phyloP scores from a whole-genome alignment of 306 rosid genomes.

The Sphenostylis stenocarpa region DNA sequence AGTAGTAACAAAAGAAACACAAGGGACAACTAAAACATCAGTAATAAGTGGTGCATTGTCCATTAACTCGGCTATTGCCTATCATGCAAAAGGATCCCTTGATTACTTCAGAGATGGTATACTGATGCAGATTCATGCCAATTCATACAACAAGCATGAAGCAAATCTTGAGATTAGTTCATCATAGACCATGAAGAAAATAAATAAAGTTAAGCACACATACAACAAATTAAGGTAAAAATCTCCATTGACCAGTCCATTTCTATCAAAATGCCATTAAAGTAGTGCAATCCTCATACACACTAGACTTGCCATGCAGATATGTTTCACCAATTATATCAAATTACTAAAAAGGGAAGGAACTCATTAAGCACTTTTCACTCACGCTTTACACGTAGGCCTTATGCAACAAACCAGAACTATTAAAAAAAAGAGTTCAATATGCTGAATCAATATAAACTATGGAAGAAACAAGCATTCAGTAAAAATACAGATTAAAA shows the following conservation, averaged over 20 bases:
- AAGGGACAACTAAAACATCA: background rate
- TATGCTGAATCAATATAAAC: background rate
- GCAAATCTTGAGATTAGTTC: background rate
- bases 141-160: conserved; percentile 15
- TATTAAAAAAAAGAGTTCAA: no score
- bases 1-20: background rate
- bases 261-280: background rate
- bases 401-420: conserved; percentile 14
- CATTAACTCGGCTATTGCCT: conserved; percentile 1
- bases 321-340: background rate
- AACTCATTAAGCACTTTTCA: background rate
- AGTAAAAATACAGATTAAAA: background rate
- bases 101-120: background rate
- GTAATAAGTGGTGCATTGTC: background rate
- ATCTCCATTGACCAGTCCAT: background rate
- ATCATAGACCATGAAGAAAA: conserved; percentile 6
- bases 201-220: background rate
- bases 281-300: background rate
- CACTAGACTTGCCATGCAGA: background rate
- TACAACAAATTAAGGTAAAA: background rate
- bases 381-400: background rate
- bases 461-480: conserved; percentile 5
- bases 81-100: background rate
- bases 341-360: background rate
- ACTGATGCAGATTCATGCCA: background rate